Evolutionary conservation across 345 rosid genomes (phyloP).

Genomic region (Carallia brachiata): DNA sequence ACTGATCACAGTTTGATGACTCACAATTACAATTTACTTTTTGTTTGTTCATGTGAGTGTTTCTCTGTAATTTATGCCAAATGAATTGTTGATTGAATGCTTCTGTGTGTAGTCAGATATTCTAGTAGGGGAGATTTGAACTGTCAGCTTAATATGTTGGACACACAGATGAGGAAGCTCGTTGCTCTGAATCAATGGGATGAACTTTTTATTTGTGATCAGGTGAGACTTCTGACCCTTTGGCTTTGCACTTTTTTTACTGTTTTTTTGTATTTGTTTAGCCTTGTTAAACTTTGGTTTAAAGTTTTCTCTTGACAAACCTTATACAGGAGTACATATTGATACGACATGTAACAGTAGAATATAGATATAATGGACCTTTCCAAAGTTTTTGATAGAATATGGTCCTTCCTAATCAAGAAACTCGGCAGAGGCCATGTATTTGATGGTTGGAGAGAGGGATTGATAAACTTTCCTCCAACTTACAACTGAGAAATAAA

Average conservation of each 20-base stretch:
- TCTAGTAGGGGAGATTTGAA: constrained; percentile 97
- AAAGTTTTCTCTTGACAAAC: background rate
- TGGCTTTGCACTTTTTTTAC: background rate
- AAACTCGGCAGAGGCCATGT: constrained; percentile 72
- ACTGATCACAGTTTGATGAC: too few relatives aligned
- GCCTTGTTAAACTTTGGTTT: background rate
- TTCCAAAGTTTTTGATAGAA: too few relatives aligned
- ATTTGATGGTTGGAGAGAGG: constrained; percentile 94
- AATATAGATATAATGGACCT: too few relatives aligned
- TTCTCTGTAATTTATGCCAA: background rate
- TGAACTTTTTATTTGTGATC: constrained; percentile 69
- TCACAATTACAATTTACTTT: background rate
- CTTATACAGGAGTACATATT: too few relatives aligned
- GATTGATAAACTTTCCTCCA: constrained; percentile 76
- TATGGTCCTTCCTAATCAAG: constrained; percentile 42
- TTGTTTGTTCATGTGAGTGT: background rate
- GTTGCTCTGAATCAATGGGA: constrained; percentile 75
- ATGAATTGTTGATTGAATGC: background rate
- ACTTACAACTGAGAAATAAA: constrained; percentile 91
- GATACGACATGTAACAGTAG: too few relatives aligned
- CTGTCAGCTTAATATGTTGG: constrained; percentile 77
- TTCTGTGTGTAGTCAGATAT: constrained; percentile 66
- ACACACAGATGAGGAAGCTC: constrained; percentile 70
- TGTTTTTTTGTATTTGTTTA: background rate
- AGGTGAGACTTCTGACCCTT: constrained; percentile 40